A percentile compares a stretch with the other conserved stretches of the same genome.
phyloP scores from a whole-genome alignment of 352 stramenopile genomes.

The Phytophthora parvispora region DNA sequence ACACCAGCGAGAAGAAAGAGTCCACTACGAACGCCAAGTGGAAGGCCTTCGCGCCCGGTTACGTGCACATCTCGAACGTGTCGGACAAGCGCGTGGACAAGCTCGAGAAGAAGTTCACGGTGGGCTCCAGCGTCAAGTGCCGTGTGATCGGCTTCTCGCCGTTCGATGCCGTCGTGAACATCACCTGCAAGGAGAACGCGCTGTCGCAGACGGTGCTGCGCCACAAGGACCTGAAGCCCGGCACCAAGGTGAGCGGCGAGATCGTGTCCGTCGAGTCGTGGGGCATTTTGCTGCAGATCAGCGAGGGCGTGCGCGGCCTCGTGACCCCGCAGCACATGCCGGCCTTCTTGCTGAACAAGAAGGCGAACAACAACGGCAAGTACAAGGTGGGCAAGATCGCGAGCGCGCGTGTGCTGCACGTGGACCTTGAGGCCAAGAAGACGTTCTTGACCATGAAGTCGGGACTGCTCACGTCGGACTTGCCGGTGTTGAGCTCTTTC shows the following conservation, averaged over 20 bases:
- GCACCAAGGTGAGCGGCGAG: slow-evolving; percentile 80
- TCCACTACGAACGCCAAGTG: slow-evolving; percentile 63
- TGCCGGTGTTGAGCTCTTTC: slow-evolving; percentile 84
- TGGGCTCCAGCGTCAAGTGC: slow-evolving; percentile 70
- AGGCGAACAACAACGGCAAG: slow-evolving; percentile 71
- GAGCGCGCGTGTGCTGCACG: slow-evolving; percentile 84
- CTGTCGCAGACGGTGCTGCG: slow-evolving; percentile 83
- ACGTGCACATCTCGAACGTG: slow-evolving; percentile 92
- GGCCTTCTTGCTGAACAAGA: slow-evolving; percentile 75
- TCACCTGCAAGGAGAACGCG: slow-evolving; percentile 84
- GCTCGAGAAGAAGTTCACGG: slow-evolving; percentile 88
- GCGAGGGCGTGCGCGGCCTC: slow-evolving; percentile 85
- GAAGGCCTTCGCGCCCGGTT: slow-evolving; percentile 85
- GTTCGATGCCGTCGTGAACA: slow-evolving; percentile 88
- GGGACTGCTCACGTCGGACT: slow-evolving; percentile 76
- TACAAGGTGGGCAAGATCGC: slow-evolving; percentile 84
- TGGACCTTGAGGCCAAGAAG: slow-evolving; percentile 94
- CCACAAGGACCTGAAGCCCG: slow-evolving; percentile 81
- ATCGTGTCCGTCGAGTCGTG: slow-evolving; percentile 86
- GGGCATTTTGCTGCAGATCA: slow-evolving; percentile 89
- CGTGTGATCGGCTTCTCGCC: slow-evolving; percentile 89
- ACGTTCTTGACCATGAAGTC: slow-evolving; percentile 94
- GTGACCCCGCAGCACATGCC: slow-evolving; percentile 84
- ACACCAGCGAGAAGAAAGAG: slow-evolving; percentile 35
- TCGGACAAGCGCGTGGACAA: slow-evolving; percentile 88